Base-by-base conservation (phyloP, 331 rosid genomes). In the Rosa hybrid region DNA sequence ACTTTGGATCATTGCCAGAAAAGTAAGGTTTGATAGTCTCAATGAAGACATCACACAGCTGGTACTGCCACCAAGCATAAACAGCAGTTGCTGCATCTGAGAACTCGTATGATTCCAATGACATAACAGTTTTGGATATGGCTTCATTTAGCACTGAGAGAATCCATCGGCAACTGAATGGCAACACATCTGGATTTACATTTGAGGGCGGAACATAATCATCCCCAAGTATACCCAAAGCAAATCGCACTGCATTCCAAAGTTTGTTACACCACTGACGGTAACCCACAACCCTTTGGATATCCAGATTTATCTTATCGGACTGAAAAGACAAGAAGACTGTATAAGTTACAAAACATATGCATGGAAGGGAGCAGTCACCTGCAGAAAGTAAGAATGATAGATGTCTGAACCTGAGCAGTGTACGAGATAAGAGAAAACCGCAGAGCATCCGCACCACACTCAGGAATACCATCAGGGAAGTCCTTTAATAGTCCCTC, bases 371-470 rank as follows among this genome's bases (percentile, higher is more conserved):
- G 25, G 70, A 80, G 63, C 48, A 74, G 63, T 51, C 23, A 44
- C 48, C 77, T 34, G 21, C 56, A 65, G 23, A 18, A 50, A 71
- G 3, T 34, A 34, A 56, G 64, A 77, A 73, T 72, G 50, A 67
- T 4, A 77, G 7, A 72, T 34, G 39, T 34, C 39, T 34, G 39
- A 79, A 92, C 98, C 97, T 94, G 98, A 83, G 95, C 95, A 59
- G 97, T 94, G 84, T 94, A 94, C 2, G 94, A 78, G 78, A 94
- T 88, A 18, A 94, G 93, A 51, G 98, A 92, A 87, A 94, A 94
- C 13, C 97, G 97, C 62, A 92, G 97, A 42, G 98, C 97, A 76
- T 94, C 97, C 2, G 97, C 90, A 54, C 98, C 98, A 60, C 98
- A 94, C 87, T 94, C 92, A 20, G 89, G 82, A 86, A 92, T 94